phyloP scores from a whole-genome alignment of 139 green algal species.

The Micractinium conductrix region DNA sequence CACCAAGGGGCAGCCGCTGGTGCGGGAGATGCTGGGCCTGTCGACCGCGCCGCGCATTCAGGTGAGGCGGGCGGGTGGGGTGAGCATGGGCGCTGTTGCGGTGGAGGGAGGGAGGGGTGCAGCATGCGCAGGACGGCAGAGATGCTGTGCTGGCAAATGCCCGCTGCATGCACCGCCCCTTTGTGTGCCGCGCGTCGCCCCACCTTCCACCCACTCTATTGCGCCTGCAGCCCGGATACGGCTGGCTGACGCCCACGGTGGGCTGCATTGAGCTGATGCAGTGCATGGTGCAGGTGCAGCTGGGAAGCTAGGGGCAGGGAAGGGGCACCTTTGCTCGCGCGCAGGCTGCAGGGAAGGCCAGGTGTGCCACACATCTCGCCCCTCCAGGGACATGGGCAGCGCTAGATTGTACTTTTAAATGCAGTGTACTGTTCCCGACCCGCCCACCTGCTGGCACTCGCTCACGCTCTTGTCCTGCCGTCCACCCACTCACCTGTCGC shows the following conservation, averaged over 20 bases:
- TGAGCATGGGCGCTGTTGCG: neutral
- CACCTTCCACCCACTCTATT: no score
- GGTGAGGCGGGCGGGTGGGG: neutral
- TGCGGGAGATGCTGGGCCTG: constrained; percentile 89
- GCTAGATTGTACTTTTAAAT: no score
- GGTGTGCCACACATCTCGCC: no score
- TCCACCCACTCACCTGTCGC: neutral
- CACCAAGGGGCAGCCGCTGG: constrained; percentile 69
- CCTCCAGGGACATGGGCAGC: no score
- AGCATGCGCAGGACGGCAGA: neutral
- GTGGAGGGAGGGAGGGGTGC: neutral
- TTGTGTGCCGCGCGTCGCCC: no score
- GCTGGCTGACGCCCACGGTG: constrained; percentile 82
- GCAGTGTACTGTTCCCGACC: neutral
- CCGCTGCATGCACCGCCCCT: no score
- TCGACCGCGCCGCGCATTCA: constrained; percentile 39
- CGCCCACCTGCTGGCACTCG: neutral
- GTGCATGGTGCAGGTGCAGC: constrained; percentile 79
- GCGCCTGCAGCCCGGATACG: constrained; percentile 53
- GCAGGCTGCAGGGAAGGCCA: no score
- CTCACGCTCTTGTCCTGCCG: no score
- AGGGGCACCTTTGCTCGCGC: no score
- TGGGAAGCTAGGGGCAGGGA: constrained; percentile 46
- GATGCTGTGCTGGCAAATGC: no score
- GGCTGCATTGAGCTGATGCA: constrained; percentile 85